A percentile compares a stretch with the other conserved stretches of the same genome.
phyloP scores from a whole-genome alignment of 192 early-diverging fungal genomes.

The Physocladia obscura region DNA sequence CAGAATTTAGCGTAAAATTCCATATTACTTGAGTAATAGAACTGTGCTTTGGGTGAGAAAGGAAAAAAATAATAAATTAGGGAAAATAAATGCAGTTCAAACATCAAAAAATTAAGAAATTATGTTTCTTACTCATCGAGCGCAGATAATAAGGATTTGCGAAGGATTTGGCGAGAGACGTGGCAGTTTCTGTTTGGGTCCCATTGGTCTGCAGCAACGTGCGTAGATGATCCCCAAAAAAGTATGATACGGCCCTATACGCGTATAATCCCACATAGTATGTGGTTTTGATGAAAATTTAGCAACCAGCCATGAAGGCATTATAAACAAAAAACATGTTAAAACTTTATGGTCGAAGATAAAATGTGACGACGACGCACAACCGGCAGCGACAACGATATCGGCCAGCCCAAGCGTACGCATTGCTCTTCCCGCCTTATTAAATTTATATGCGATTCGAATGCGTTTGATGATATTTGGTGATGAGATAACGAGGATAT shows the following conservation, averaged over 20 bases:
- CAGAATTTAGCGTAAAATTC: neutral
- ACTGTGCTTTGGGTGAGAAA: no score
- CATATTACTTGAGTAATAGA: neutral
- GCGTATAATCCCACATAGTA: no score
- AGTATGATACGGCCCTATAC: slow-evolving; percentile 4
- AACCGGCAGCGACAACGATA: neutral
- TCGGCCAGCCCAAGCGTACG: slow-evolving; percentile 10
- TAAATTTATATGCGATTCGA: no score
- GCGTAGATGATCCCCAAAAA: slow-evolving; percentile 14
- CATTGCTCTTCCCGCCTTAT: slow-evolving; percentile 20
- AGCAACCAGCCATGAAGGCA: neutral
- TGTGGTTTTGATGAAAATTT: no score
- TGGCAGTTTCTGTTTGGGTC: slow-evolving; percentile 23
- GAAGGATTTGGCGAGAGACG: slow-evolving; percentile 7
- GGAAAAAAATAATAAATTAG: no score
- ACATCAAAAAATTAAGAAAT: no score
- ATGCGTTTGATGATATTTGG: no score
- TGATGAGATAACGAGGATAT: no score
- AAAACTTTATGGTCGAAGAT: slow-evolving; percentile 18
- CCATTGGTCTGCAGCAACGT: neutral
- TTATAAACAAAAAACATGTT: neutral
- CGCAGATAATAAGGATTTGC: slow-evolving; percentile 13
- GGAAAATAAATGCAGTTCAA: no score
- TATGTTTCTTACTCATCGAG: slow-evolving; percentile 5
- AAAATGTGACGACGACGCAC: slow-evolving; percentile 21